These are phyloP conservation scores for Spergularia azorica DNA, from an alignment of 179 eudicot genomes.

Conservation along the genomic window DNA sequence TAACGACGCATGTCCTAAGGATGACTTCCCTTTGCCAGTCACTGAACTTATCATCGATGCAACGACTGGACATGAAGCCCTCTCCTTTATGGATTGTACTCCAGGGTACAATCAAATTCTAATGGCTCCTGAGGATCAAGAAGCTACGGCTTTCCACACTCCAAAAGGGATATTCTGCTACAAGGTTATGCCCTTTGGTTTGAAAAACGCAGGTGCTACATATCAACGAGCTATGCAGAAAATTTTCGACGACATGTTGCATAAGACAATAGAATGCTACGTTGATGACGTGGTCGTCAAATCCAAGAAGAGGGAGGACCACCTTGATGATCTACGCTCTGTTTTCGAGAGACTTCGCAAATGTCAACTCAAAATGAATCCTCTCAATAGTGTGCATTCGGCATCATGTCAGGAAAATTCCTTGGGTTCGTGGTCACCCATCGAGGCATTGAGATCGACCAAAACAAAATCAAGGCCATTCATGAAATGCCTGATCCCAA, in stretches of 20 bases:
- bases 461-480: neutral
- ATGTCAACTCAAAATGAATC: neutral
- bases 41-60: conserved; percentile 1
- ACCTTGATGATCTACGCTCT: neutral
- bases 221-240: too few relatives aligned
- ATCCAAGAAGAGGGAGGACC: neutral
- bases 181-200: too few relatives aligned
- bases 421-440: neutral
- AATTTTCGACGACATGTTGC: too few relatives aligned
- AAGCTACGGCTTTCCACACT: too few relatives aligned
- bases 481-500: neutral
- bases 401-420: neutral
- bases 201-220: too few relatives aligned
- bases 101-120: neutral
- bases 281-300: too few relatives aligned
- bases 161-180: too few relatives aligned
- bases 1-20: neutral
- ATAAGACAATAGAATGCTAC: too few relatives aligned
- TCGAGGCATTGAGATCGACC: neutral
- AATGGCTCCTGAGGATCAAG: too few relatives aligned
- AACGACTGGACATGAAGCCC: conserved; percentile 1
- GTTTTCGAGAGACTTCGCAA: neutral
- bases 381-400: neutral
- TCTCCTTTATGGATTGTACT: neutral
- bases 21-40: conserved; percentile 9